Percentiles rank a stretch among this genome's conserved stretches.
phyloP scores from a whole-genome alignment of 176 grass and related monocot genomes.

The Aegilops longissima region DNA sequence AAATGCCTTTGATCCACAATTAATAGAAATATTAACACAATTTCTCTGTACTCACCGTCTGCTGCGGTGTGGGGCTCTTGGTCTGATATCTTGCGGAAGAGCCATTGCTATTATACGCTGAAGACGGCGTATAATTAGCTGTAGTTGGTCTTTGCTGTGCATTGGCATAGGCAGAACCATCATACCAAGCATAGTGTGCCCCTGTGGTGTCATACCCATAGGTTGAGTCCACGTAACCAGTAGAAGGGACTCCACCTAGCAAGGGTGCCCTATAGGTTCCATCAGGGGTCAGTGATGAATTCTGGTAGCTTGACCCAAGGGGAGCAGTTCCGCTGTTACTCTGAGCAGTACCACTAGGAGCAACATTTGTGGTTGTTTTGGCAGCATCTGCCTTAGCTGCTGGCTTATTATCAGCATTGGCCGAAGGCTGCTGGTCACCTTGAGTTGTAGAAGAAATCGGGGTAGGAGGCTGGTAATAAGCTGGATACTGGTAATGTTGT shows the following conservation, averaged over 20 bases:
- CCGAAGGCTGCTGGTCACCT: constrained; percentile 45
- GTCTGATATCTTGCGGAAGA: constrained; percentile 62
- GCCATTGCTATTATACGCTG: constrained; percentile 38
- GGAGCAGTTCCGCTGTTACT: constrained; percentile 50
- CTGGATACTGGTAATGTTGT: constrained; percentile 80
- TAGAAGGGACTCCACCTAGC: constrained; percentile 61
- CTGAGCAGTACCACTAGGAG: constrained; percentile 64
- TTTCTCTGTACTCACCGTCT: constrained; percentile 46
- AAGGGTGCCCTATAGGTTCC: constrained; percentile 61
- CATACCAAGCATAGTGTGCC: constrained; percentile 66
- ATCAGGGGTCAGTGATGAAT: constrained; percentile 53
- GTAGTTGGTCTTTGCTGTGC: constrained; percentile 57
- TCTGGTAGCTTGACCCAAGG: constrained; percentile 69
- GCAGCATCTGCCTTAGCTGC: constrained; percentile 46
- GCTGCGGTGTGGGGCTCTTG: constrained; percentile 43
- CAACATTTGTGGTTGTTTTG: constrained; percentile 44
- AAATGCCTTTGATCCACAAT: neutral
- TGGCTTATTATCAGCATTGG: constrained; percentile 64
- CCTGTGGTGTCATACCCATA: constrained; percentile 66
- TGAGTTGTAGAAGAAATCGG: constrained; percentile 53
- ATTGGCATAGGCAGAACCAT: constrained; percentile 71
- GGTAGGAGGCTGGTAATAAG: constrained; percentile 71
- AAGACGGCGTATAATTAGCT: constrained; percentile 42
- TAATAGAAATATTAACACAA: neutral
- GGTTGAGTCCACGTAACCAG: constrained; percentile 47